phyloP scores from a whole-genome alignment of 2,329 filamentous ascomycete genomes.

The Teratosphaeria nubilosa region DNA sequence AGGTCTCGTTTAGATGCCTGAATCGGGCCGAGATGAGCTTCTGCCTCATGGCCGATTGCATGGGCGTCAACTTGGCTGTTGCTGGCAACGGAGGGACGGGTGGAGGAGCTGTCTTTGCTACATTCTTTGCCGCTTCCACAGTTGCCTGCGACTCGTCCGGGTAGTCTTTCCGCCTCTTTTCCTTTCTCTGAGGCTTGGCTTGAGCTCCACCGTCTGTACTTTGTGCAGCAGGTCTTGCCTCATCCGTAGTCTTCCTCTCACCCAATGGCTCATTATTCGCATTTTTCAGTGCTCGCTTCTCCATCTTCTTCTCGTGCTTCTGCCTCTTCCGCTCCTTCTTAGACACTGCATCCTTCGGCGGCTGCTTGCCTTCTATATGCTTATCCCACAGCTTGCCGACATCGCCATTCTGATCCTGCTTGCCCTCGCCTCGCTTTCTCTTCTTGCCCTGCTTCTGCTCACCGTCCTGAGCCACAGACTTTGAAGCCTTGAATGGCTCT shows the following conservation, averaged over 20 bases:
- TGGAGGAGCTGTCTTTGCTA: slow-evolving; percentile 8
- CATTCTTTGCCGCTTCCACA: slow-evolving; percentile 6
- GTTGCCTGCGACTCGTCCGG: not conserved
- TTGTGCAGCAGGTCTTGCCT: not conserved
- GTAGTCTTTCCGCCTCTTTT: slow-evolving; percentile 4
- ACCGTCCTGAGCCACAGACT: slow-evolving; percentile 39
- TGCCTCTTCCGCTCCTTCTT: slow-evolving; percentile 23
- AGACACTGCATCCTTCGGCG: slow-evolving; percentile 22
- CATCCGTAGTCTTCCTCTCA: not conserved
- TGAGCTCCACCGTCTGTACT: not conserved
- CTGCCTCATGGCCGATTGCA: slow-evolving; percentile 87
- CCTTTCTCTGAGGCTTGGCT: slow-evolving; percentile 7
- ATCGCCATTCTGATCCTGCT: slow-evolving; percentile 41
- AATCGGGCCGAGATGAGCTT: slow-evolving; percentile 94
- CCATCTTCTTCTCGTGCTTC: slow-evolving; percentile 16
- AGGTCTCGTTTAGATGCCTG: slow-evolving; percentile 90
- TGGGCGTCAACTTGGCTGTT: slow-evolving; percentile 65
- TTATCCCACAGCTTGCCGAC: slow-evolving; percentile 69
- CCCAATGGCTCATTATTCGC: not conserved
- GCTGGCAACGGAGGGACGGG: slow-evolving; percentile 24
- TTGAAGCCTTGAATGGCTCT: slow-evolving; percentile 25
- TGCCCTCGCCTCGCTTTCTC: slow-evolving; percentile 23
- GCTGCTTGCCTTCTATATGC: slow-evolving; percentile 60
- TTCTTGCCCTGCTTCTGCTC: slow-evolving; percentile 36
- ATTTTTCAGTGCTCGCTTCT: slow-evolving; percentile 12